phyloP scores from a whole-genome alignment of 345 rosid species.

The Sisymbrium irio region DNA sequence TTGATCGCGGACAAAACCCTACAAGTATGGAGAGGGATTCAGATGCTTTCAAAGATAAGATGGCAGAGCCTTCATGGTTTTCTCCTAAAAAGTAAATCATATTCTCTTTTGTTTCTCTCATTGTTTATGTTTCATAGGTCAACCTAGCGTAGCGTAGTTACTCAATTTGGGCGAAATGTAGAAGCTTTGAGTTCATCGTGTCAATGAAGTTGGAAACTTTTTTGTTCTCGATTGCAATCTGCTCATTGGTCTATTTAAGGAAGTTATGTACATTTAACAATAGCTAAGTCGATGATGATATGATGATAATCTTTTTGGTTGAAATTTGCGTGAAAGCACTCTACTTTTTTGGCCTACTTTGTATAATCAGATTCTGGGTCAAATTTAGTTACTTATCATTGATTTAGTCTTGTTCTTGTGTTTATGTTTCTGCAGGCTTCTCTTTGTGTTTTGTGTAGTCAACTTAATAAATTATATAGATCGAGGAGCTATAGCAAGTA shows the following conservation, averaged over 20 bases:
- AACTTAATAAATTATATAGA: conserved; percentile 82
- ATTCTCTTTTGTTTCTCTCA: neutral
- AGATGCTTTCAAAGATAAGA: conserved; percentile 33
- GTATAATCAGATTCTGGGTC: conserved; percentile 8
- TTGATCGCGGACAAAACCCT: conserved; percentile 33
- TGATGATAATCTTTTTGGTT: neutral
- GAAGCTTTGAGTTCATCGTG: conserved; percentile 10
- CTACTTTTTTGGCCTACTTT: neutral
- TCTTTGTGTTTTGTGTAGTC: conserved; percentile 72
- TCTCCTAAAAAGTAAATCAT: conserved; percentile 59
- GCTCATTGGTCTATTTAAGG: neutral
- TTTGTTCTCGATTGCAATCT: neutral
- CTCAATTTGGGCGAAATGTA: neutral
- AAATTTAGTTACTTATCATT: neutral
- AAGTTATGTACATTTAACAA: neutral
- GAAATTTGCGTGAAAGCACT: conserved; percentile 3
- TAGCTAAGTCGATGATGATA: neutral
- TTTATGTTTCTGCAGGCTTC: conserved; percentile 55
- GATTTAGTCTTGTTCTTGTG: neutral
- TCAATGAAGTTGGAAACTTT: neutral
- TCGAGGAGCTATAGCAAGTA: conserved; percentile 95
- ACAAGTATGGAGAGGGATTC: conserved; percentile 36
- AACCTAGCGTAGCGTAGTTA: neutral
- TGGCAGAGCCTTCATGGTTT: conserved; percentile 69
- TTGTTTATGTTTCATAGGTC: neutral